Base-by-base conservation (phyloP, 495 filamentous ascomycete genomes). In the Glonium stellatum region DNA sequence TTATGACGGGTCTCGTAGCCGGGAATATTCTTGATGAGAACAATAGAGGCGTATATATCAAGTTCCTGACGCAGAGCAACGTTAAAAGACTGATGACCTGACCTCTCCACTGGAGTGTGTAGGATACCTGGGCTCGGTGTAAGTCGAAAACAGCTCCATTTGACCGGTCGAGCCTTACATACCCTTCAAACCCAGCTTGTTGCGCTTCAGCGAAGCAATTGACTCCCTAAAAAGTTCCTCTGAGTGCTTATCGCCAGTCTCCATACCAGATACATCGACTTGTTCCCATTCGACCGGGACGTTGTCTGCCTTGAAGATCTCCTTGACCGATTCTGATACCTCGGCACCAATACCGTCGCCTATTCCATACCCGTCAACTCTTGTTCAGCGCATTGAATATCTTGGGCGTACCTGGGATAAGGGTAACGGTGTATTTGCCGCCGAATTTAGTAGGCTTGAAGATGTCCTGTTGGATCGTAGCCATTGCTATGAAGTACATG, bases 371-470 rank as follows among this genome's bases (percentile, higher is more conserved):
- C 47, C 52, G 66, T 62, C 63, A 68, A 58, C 50, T 46, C 19
- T 39, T 56, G 23, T 59, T 56, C 62, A 37, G 0, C 51, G 55
- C 8, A 41, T 54, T 49, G 15, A 34, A 59, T 63, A 18, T 44
- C 12, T 11, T 44, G 49, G 65, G 56, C 76, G 65, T 80, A 87
- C 85, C 92, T 67, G 93, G 93, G 74, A 98, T 97, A 62, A 98
- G 82, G 55, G 95, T 97, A 66, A 96, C 92, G 18, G 95, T 97
- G 83, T 97, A 97, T 79, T 97, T 98, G 73, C 93, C 91, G 67
- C 93, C 93, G 77, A 92, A 97, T 78, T 97, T 98, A 70, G 93
- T 96, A 57, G 93, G 93, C 82, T 95, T 93, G 84, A 96, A 95
- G 72, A 95, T 88, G 71, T 96, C 91, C 65, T 85, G 82, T 75